Evolutionary conservation across 371 early-diverging fungal genomes (phyloP), one percentile per base, ranked within the genome.

Genomic region (Caulochytrium protostelioides): DNA sequence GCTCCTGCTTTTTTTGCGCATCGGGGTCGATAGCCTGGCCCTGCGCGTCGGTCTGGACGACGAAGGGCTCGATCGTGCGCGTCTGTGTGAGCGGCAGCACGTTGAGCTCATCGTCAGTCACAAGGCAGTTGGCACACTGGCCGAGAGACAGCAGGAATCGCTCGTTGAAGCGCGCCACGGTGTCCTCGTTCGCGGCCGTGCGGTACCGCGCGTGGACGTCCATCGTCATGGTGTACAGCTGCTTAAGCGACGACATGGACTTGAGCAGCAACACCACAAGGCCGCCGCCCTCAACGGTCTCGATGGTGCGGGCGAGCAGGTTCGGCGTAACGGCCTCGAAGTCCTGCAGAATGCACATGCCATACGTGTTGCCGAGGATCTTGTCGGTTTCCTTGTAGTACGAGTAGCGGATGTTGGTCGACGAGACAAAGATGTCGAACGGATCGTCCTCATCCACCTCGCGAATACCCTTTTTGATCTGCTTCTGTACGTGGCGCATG

Each of bases 271-370:
- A 58, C 8, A 97, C 80, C 24, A 97, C 80, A 37, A 91, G 65
- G 29, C 99, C 99, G 32, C 99, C 99, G 26, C 98, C 98, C 57
- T 90, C 86, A 2, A 99, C 95, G 2, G 98, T 97, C 58, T 98
- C 99, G 32, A 99, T 77, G 1, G 97, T 89, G 31, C 89, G 72
- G 18, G 97, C 97, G 24, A 98, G 61, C 21, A 94, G 56, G 55
- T 98, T 99, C 35, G 99, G 98, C 13, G 97, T 97, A 39, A 97
- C 62, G 8, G 92, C 89, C 50, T 94, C 94, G 55, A 99, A 98
- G 63, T 99, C 98, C 70, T 97, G 94, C 23, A 99, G 60, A 28
- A 99, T 77, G 43, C 90, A 87, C 87, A 98, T 89, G 26, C 97
- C 98, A 45, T 76, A 97, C 15, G 98, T 99, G 50, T 87, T 83